These are phyloP conservation scores for Mucor irregularis DNA, from an alignment of 371 early-diverging fungal genomes.

Conservation along the genomic window DNA sequence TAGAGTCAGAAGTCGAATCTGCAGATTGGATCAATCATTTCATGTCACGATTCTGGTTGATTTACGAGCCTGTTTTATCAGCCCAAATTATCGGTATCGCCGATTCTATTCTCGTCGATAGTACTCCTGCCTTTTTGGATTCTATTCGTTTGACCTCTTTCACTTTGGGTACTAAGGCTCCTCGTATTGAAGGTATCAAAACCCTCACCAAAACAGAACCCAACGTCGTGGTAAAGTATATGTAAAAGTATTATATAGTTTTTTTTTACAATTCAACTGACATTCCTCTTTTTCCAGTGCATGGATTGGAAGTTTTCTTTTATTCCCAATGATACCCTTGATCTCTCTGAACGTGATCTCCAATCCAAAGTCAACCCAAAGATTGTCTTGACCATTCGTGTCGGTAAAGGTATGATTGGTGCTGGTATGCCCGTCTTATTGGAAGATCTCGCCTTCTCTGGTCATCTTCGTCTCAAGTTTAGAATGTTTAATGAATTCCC, in stretches of 20 bases:
- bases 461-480: slow-evolving; percentile 78
- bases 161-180: slow-evolving; percentile 97
- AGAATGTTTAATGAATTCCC: slow-evolving; percentile 89
- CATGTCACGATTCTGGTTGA: slow-evolving; percentile 84
- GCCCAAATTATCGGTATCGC: slow-evolving; percentile 76
- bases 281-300: slow-evolving; percentile 10
- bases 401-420: slow-evolving; percentile 85
- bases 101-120: slow-evolving; percentile 77
- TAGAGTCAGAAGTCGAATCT: slow-evolving; percentile 77
- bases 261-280: background rate
- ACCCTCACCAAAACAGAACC: slow-evolving; percentile 81
- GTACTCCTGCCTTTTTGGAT: slow-evolving; percentile 90
- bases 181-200: slow-evolving; percentile 89
- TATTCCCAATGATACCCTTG: slow-evolving; percentile 78
- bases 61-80: slow-evolving; percentile 92
- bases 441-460: slow-evolving; percentile 90
- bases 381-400: slow-evolving; percentile 86
- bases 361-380: slow-evolving; percentile 85
- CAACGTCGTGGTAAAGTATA: slow-evolving; percentile 71
- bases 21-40: slow-evolving; percentile 99
- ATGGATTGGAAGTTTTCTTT: slow-evolving; percentile 86
- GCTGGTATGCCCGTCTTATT: slow-evolving; percentile 92
- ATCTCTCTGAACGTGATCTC: slow-evolving; percentile 68
- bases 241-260: background rate
- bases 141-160: slow-evolving; percentile 90